Conservation (phyloP, 805 yeast genomes). For the Scheffersomyces stipitis region DNA sequence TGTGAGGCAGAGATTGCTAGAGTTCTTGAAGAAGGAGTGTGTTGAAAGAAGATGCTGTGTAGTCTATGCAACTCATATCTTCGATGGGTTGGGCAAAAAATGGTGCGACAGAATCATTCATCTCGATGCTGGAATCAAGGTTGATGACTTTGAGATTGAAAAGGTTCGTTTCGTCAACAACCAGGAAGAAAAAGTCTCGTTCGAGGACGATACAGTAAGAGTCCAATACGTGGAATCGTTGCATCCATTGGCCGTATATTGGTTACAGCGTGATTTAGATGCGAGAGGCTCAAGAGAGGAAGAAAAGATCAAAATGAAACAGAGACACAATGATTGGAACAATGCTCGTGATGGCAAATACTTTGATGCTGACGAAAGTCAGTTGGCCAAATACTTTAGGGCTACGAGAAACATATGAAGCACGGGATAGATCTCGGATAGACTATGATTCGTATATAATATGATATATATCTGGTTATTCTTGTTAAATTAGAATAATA, state of each 20-base stretch:
- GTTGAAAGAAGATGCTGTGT: constrained; percentile 67
- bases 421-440: too few relatives aligned
- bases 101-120: constrained; percentile 91
- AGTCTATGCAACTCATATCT: constrained; percentile 93
- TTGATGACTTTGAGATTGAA: constrained; percentile 33
- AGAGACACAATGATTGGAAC: constrained; percentile 59
- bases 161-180: constrained; percentile 31
- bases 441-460: too few relatives aligned
- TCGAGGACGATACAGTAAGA: constrained; percentile 21
- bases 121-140: constrained; percentile 62
- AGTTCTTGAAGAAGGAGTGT: constrained; percentile 75
- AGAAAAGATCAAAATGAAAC: constrained; percentile 32
- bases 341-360: constrained; percentile 35
- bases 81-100: constrained; percentile 78
- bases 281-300: constrained; percentile 57
- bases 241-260: constrained; percentile 70
- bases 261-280: constrained; percentile 57
- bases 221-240: constrained; percentile 51
- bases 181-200: constrained; percentile 22
- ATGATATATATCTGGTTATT: too few relatives aligned
- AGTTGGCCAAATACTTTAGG: constrained; percentile 50
- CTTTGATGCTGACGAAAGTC: constrained; percentile 45
- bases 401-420: constrained; percentile 53
- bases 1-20: constrained; percentile 73
- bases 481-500: too few relatives aligned